Base-by-base conservation (phyloP, 768 basidiomycete species). In the Psilocybe cubensis region DNA sequence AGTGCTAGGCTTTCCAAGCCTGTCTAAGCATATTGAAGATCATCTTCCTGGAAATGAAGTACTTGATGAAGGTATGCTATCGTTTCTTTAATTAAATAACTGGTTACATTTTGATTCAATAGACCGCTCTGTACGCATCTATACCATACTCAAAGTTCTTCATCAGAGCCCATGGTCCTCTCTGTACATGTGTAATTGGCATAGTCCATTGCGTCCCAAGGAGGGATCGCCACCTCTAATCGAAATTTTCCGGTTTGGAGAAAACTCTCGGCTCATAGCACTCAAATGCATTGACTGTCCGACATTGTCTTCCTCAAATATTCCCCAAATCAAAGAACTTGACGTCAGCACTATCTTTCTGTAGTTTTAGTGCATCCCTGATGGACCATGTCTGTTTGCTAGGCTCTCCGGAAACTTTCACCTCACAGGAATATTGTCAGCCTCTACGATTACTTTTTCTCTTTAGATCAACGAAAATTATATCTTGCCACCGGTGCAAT, bases 401-500 rank as follows among this genome's bases (percentile, higher is more conserved):
- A 96, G 93, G 94, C 93, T 23, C 79, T 98, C 53, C 89, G 92
- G 49, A 84, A 85, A 56, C 95, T 98, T 65, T 87, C 94, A 14
- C 86, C 88, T 65, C 96, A 98, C 74, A 90, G 91, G 4, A 94
- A 94, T 69, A 91, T 97, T 73, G 94, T 98, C 67, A 91, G 93
- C 57, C 83, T 97, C 63, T 96, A 96, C 78, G 96, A 98, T 91
- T 91, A 66, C 94, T 97, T 79, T 88, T 96, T 63, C 83, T 86
- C 63, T 81, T 89, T 59, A 89, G 89, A 72, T 90, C 46, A 38
- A 25, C 54, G 41, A 29, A 55, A 96, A 71, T 87, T 97, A 62
- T 94, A 97, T 72, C 94, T 97, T 66, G 94, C 96, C 42, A 93
- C 97, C 70, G 96, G 96, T 72, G 92, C 93, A 67, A 96, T 97